Evolutionary conservation across 2,329 filamentous ascomycete species (phyloP).

Genomic region (Chaetomium olivaceum): DNA sequence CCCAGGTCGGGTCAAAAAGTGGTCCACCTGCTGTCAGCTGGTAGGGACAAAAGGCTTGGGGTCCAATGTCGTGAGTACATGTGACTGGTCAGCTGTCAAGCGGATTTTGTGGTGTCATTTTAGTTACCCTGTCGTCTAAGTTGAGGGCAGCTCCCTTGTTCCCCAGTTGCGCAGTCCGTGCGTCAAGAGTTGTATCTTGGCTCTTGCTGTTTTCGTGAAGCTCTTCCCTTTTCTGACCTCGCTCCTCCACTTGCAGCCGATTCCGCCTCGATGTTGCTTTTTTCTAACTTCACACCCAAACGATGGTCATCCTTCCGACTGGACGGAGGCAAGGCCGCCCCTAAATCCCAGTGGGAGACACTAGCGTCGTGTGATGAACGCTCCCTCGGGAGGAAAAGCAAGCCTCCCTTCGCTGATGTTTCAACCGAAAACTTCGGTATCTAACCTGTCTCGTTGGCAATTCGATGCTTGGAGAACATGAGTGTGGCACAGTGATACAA

Average conservation of each 20-base stretch:
- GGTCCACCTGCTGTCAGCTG: not conserved
- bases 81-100: conserved; percentile 7
- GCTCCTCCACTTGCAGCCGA: not conserved
- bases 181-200: conserved; percentile 1
- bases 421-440: not conserved
- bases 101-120: not conserved
- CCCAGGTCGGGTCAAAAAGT: not conserved
- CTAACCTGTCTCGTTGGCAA: not conserved
- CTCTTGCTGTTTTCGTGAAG: conserved; percentile 8
- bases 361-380: not conserved
- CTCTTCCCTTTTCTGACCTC: not conserved
- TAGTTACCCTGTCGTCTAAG: not conserved
- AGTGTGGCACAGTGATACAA: conserved; percentile 10
- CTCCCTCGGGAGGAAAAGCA: conserved; percentile 2
- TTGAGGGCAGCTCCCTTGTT: no score
- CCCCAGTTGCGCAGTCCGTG: not conserved
- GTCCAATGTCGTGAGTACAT: not conserved
- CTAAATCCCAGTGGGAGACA: not conserved
- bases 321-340: not conserved
- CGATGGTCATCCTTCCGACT: not conserved
- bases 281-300: conserved; percentile 5
- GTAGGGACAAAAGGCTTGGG: not conserved
- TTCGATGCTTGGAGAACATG: not conserved
- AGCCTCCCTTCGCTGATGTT: not conserved
- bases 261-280: conserved; percentile 12